phyloP scores from a whole-genome alignment of 805 yeast species.

The Limtongia smithiae region DNA sequence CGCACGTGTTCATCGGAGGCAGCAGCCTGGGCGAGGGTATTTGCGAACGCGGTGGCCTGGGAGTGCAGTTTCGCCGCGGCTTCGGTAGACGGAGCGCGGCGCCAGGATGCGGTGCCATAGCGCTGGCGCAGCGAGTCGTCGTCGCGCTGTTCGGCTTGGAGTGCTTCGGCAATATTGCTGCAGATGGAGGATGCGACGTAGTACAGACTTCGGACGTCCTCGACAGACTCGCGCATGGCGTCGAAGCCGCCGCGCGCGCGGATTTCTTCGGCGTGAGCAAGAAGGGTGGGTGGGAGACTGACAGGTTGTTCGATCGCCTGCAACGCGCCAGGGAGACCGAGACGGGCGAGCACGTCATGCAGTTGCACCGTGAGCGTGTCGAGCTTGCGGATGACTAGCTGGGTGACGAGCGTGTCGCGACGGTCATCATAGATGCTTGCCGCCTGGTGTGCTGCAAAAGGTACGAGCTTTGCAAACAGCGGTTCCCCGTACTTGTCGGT shows the following conservation, averaged over 20 bases:
- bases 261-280: constrained; percentile 55
- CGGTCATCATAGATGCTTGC: constrained; percentile 68
- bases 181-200: constrained; percentile 22
- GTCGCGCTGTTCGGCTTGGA: constrained; percentile 52
- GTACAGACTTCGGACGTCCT: constrained; percentile 47
- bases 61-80: constrained; percentile 43
- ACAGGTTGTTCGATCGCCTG: constrained; percentile 57
- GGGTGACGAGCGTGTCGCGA: constrained; percentile 50
- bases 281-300: constrained; percentile 54
- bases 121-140: constrained; percentile 51
- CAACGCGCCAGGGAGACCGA: constrained; percentile 53
- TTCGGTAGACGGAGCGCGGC: constrained; percentile 45
- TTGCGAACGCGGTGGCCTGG: constrained; percentile 45
- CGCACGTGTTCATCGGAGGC: constrained; percentile 57
- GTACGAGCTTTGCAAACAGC: constrained; percentile 62
- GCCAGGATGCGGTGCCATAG: constrained; percentile 57
- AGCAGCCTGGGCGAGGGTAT: constrained; percentile 54
- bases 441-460: constrained; percentile 60
- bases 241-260: constrained; percentile 51
- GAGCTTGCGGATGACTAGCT: constrained; percentile 41
- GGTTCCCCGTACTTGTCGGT: constrained; percentile 27
- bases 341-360: constrained; percentile 19
- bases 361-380: constrained; percentile 31
- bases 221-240: constrained; percentile 43
- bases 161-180: constrained; percentile 36